A percentile compares a stretch with the other conserved stretches of the same genome.
Conservation (phyloP, 352 stramenopile genomes). For the Phytophthora vignae region DNA sequence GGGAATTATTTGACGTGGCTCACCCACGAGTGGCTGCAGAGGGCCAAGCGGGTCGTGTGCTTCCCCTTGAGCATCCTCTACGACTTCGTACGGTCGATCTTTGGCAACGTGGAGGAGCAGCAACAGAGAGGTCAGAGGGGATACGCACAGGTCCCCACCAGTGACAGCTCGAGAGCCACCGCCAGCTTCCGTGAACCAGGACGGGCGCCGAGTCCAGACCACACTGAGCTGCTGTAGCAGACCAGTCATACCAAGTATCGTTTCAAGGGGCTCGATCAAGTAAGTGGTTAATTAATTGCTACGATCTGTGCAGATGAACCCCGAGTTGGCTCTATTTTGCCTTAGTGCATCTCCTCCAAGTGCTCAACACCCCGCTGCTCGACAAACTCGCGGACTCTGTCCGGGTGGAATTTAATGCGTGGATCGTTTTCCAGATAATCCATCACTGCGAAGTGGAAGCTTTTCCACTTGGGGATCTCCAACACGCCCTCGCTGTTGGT, state of each 20-base stretch:
- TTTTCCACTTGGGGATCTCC: constrained; percentile 22
- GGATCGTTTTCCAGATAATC: constrained; percentile 29
- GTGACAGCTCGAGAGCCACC: constrained; percentile 13
- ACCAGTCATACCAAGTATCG: background rate
- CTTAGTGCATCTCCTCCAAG: constrained; percentile 8
- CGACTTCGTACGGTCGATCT: constrained; percentile 79
- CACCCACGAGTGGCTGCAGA: constrained; percentile 48
- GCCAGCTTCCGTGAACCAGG: constrained; percentile 67
- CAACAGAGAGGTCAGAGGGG: constrained; percentile 43
- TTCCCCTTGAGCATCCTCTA: constrained; percentile 69
- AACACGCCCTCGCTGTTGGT: constrained; percentile 20
- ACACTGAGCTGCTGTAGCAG: constrained; percentile 48
- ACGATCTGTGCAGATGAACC: too few species aligned
- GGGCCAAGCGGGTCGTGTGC: constrained; percentile 62
- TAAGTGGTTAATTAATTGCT: too few species aligned
- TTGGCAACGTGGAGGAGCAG: constrained; percentile 44
- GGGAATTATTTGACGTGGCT: constrained; percentile 39
- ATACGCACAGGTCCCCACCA: constrained; percentile 53
- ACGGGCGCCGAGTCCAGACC: constrained; percentile 54
- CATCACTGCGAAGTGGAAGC: constrained; percentile 27
- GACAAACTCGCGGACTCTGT: constrained; percentile 7
- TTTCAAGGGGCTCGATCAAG: too few species aligned
- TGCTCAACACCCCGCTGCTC: background rate
- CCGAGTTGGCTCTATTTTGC: background rate
- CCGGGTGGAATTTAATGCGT: constrained; percentile 25